Conservation (phyloP, 768 basidiomycete species). For the Podaxis sp. region DNA sequence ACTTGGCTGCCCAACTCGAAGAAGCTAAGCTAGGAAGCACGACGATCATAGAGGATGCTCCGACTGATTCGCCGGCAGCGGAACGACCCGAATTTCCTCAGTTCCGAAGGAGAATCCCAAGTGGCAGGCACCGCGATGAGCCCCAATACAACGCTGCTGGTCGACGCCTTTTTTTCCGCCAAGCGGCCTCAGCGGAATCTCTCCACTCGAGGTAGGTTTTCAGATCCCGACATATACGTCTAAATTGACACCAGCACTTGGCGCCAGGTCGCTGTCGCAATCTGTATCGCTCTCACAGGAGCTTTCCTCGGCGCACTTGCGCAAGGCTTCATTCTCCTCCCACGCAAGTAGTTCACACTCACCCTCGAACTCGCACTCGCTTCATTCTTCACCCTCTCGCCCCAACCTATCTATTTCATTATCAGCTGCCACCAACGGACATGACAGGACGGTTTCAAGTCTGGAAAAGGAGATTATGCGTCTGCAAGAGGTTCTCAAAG, state of each 20-base stretch:
- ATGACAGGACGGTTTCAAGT: conserved; percentile 77
- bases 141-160: conserved; percentile 48
- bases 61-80: conserved; percentile 38
- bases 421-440: conserved; percentile 31
- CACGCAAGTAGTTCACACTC: conserved; percentile 65
- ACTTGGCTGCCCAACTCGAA: conserved; percentile 87
- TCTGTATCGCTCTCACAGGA: conserved; percentile 98
- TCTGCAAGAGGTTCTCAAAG: conserved; percentile 87
- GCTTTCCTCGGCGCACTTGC: conserved; percentile 84
- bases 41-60: conserved; percentile 30
- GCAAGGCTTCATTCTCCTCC: conserved; percentile 79
- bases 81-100: conserved; percentile 44
- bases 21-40: conserved; percentile 73
- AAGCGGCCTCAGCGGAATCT: conserved; percentile 85
- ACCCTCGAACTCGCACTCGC: conserved; percentile 61
- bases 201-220: conserved; percentile 75
- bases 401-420: conserved; percentile 62
- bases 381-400: conserved; percentile 41
- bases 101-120: conserved; percentile 53
- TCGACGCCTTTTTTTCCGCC: conserved; percentile 82
- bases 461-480: conserved; percentile 96
- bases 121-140: conserved; percentile 53
- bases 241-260: conserved; percentile 17
- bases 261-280: conserved; percentile 80
- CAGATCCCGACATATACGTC: conserved; percentile 3